Conservation (phyloP, 176 grass and related monocot species). For the Juncus effusus region DNA sequence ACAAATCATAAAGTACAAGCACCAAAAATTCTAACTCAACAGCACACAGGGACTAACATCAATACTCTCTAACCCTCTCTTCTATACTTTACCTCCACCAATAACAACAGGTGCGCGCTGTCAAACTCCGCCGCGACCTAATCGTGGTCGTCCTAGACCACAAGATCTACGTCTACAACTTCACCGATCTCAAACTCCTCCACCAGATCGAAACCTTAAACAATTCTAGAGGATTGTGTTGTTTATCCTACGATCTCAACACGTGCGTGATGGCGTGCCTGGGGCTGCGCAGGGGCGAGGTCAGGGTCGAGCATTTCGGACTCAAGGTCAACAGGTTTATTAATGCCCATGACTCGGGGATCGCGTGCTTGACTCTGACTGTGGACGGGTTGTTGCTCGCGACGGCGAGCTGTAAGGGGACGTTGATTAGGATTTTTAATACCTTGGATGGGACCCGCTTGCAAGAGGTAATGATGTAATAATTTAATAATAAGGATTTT, state of each 20-base stretch:
- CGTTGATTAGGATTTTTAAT: conserved; percentile 62
- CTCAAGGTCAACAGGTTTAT: conserved; percentile 38
- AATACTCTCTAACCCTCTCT: no score
- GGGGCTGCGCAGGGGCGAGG: conserved; percentile 33
- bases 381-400: conserved; percentile 54
- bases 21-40: no score
- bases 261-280: conserved; percentile 33
- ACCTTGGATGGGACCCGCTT: conserved; percentile 42
- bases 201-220: conserved; percentile 28
- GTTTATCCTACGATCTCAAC: conserved; percentile 34
- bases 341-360: conserved; percentile 47
- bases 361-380: conserved; percentile 53
- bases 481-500: no score
- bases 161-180: conserved; percentile 32
- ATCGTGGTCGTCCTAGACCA: conserved; percentile 39
- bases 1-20: no score
- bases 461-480: conserved; percentile 53
- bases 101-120: conserved; percentile 1
- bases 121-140: conserved; percentile 24
- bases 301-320: conserved; percentile 43
- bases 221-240: conserved; percentile 35
- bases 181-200: conserved; percentile 29
- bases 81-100: no score
- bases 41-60: no score
- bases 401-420: conserved; percentile 70